Conservation (phyloP, 2,329 filamentous ascomycete species). For the Talaromyces sp. region DNA sequence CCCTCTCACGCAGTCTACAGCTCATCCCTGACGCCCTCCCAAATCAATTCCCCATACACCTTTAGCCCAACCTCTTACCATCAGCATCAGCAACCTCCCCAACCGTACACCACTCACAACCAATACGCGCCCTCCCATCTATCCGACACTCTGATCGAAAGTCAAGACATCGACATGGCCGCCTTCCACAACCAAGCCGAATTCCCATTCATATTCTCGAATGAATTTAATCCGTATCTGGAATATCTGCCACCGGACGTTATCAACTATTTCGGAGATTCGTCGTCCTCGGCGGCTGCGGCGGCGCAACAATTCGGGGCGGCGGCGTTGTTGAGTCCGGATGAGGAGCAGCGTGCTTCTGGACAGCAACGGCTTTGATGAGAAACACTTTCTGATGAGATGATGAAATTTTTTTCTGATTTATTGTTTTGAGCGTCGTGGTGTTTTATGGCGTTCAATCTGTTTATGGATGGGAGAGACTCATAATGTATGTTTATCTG, state of each 20-base stretch:
- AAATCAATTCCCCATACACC: constrained; percentile 6
- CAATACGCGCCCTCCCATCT: constrained; percentile 20
- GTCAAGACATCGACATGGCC: constrained; percentile 72
- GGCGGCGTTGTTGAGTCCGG: not conserved
- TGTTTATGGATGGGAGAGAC: not conserved
- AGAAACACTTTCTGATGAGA: not conserved
- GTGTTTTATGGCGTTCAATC: not conserved
- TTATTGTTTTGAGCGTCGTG: not conserved
- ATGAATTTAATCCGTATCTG: constrained; percentile 69
- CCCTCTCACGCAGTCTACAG: constrained; percentile 3
- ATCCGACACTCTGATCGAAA: constrained; percentile 64
- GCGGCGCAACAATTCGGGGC: not conserved
- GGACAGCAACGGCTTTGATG: not conserved
- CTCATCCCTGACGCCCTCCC: not conserved
- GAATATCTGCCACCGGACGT: constrained; percentile 69
- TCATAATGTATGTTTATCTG: not conserved
- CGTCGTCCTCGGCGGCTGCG: constrained; percentile 21
- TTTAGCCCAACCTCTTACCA: constrained; percentile 3
- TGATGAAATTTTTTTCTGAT: too few relatives aligned
- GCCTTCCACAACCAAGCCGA: constrained; percentile 48
- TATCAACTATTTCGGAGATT: constrained; percentile 52
- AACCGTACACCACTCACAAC: not conserved
- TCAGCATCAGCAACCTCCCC: not conserved
- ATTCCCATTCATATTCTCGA: constrained; percentile 42
- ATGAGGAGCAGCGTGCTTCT: not conserved